Percentiles rank a stretch among this genome's conserved stretches.
phyloP scores from a whole-genome alignment of 129 eudicot species.

The Scalesia atractyloides region DNA sequence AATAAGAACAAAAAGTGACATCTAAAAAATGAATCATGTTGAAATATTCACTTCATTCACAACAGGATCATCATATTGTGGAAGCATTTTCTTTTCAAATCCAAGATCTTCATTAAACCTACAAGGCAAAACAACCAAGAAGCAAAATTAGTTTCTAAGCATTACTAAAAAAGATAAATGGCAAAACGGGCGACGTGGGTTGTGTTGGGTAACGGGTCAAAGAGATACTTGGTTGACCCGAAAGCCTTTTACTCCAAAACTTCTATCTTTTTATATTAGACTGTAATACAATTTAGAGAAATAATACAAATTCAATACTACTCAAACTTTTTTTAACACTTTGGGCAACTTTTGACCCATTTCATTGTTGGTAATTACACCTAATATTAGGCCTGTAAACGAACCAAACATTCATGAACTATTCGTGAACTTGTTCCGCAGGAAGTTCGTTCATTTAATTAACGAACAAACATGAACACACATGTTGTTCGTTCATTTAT shows the following conservation, averaged over 20 bases:
- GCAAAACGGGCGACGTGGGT: neutral
- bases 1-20: neutral
- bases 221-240: neutral
- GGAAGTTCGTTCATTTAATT: too few relatives aligned
- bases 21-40: constrained; percentile 5
- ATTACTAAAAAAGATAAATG: neutral
- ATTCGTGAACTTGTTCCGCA: too few relatives aligned
- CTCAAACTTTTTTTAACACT: neutral
- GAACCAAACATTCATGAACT: too few relatives aligned
- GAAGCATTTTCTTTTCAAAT: constrained; percentile 79
- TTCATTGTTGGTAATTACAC: neutral
- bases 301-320: neutral
- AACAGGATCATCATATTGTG: constrained; percentile 94
- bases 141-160: constrained; percentile 20
- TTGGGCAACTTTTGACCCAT: constrained; percentile 9
- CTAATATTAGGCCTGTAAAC: too few relatives aligned
- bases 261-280: neutral
- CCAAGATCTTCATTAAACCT: constrained; percentile 86
- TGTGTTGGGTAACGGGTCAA: neutral
- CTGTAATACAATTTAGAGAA: neutral
- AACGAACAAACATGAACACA: too few relatives aligned
- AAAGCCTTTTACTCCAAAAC: neutral
- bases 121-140: constrained; percentile 27
- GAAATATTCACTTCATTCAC: constrained; percentile 66
- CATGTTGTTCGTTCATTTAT: too few relatives aligned